These are phyloP conservation scores for Entamoeba histolytica DNA, from an alignment of 208 protist genomes.

Conservation along the genomic window DNA sequence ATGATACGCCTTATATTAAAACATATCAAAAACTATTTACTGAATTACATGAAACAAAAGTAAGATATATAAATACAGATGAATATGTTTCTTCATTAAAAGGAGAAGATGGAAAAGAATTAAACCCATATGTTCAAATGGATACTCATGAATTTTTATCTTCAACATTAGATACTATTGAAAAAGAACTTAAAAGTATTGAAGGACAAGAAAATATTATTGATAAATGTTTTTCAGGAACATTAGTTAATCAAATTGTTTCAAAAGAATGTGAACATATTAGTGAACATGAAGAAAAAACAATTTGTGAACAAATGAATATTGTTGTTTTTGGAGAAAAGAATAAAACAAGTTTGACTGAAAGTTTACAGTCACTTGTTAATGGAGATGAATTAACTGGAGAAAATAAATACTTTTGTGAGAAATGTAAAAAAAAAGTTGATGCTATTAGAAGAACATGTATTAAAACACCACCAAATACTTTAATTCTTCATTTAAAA, in stretches of 20 bases:
- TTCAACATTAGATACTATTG: background rate
- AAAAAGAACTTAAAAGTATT: background rate
- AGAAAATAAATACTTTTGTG: constrained; percentile 8
- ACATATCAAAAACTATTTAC: background rate
- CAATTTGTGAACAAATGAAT: background rate
- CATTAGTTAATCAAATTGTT: background rate
- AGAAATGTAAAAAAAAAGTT: background rate
- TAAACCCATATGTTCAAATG: background rate
- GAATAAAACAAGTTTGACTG: background rate
- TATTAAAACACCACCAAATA: constrained; percentile 3
- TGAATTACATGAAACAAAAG: background rate
- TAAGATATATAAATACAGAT: background rate
- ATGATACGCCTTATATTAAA: background rate
- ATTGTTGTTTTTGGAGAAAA: background rate
- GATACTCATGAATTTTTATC: background rate
- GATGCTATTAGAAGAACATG: background rate
- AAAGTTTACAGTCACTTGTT: background rate
- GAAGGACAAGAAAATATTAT: background rate
- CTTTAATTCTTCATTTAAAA: constrained; percentile 1
- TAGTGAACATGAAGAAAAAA: background rate
- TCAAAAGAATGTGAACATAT: background rate
- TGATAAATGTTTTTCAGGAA: background rate
- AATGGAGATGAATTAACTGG: background rate
- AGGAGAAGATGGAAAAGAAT: background rate
- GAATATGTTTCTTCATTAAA: background rate